Percentiles rank a stretch among this genome's conserved stretches.
These are phyloP conservation scores for Chytriomyces sp. DNA, from an alignment of 192 early-diverging fungal species.

Conservation along the genomic window DNA sequence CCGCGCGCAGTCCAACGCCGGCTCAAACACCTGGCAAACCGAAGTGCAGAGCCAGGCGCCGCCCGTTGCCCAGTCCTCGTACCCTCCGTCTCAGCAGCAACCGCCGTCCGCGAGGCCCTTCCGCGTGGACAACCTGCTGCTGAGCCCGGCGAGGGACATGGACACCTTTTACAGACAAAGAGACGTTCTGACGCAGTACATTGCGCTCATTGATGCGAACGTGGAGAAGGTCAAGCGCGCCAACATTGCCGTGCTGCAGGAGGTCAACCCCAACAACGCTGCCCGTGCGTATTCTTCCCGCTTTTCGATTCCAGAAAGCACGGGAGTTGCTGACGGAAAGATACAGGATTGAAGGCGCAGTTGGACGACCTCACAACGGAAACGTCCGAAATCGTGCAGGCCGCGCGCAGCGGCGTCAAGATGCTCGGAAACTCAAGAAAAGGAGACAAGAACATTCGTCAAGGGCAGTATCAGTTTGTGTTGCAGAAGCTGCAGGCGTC, in stretches of 20 bases:
- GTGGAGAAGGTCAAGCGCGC: neutral
- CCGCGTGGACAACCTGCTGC: neutral
- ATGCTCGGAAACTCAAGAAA: constrained; percentile 14
- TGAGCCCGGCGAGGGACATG: constrained; percentile 11
- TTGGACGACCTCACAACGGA: constrained; percentile 4
- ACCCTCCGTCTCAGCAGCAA: neutral
- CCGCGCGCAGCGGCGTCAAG: constrained; percentile 14
- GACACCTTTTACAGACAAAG: constrained; percentile 27
- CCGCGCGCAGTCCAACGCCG: neutral
- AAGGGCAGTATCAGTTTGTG: constrained; percentile 23
- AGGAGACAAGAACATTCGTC: constrained; percentile 24
- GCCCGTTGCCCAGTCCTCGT: neutral
- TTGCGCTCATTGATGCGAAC: neutral
- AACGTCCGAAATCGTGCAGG: constrained; percentile 8
- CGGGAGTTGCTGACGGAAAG: neutral
- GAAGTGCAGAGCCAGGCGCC: neutral
- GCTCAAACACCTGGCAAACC: neutral
- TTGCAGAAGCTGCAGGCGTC: constrained; percentile 13
- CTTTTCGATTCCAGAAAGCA: neutral
- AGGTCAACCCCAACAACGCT: constrained; percentile 20
- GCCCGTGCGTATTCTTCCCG: neutral
- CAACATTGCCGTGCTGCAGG: constrained; percentile 2
- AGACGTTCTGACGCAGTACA: constrained; percentile 22
- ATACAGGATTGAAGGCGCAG: constrained; percentile 1
- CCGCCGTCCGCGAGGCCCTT: neutral